phyloP scores from a whole-genome alignment of 345 rosid species.

The Triadica sebifera region DNA sequence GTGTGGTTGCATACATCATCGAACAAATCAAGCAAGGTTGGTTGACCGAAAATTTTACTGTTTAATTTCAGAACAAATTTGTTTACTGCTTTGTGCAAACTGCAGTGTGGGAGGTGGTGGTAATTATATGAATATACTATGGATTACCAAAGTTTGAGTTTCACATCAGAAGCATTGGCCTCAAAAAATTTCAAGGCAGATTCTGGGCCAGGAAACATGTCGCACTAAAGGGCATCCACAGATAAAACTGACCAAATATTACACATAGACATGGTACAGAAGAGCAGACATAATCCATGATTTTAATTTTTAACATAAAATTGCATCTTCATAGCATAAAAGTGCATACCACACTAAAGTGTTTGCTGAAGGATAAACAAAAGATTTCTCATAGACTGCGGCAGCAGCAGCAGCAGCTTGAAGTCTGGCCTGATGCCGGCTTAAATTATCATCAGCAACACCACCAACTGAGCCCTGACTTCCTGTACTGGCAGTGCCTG shows the following conservation, averaged over 20 bases:
- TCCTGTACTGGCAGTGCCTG: slow-evolving; percentile 39
- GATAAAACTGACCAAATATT: background rate
- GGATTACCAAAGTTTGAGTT: background rate
- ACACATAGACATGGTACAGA: background rate
- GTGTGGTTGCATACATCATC: background rate
- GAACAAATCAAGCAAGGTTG: background rate
- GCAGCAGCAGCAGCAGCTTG: slow-evolving; percentile 89
- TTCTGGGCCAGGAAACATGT: background rate
- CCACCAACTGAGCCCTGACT: slow-evolving; percentile 48
- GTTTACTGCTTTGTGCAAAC: background rate
- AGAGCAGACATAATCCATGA: too few species aligned
- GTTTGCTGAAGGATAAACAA: slow-evolving; percentile 77
- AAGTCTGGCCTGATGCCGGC: slow-evolving; percentile 66
- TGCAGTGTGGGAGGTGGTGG: background rate
- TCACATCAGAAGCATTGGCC: background rate
- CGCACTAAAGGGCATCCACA: background rate
- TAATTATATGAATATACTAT: background rate
- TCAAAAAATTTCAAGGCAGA: background rate
- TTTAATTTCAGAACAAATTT: background rate
- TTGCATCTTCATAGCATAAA: background rate
- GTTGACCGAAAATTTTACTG: background rate
- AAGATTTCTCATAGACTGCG: slow-evolving; percentile 69
- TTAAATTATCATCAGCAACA: slow-evolving; percentile 37
- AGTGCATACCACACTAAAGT: slow-evolving; percentile 54
- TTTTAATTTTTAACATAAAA: too few species aligned